Evolutionary conservation across 805 yeast species (phyloP).

Genomic region (Pichia cabralensis): DNA sequence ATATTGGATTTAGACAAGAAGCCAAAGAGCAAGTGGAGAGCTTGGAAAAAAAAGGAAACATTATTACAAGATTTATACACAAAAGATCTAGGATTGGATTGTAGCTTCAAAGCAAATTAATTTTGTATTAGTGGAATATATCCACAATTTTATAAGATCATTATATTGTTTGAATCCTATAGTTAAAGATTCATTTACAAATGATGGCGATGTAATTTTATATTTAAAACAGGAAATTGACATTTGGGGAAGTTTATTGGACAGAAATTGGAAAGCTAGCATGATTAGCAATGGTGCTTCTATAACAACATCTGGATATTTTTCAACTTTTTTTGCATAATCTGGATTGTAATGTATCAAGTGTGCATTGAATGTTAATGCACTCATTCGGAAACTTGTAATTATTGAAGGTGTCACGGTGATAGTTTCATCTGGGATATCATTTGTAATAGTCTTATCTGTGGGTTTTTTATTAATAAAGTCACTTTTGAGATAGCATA

Average conservation of each 20-base stretch:
- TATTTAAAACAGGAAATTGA: constrained; percentile 31
- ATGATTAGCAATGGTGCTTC: constrained; percentile 79
- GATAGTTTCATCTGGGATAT: constrained; percentile 18
- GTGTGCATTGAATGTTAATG: constrained; percentile 76
- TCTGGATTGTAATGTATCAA: constrained; percentile 61
- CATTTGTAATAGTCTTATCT: not conserved
- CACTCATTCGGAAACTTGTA: constrained; percentile 54
- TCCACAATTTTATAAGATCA: too few relatives aligned
- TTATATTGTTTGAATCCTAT: constrained; percentile 18
- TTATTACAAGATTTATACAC: constrained; percentile 8
- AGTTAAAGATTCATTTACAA: constrained; percentile 30
- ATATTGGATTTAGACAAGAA: constrained; percentile 44
- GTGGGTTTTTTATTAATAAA: constrained; percentile 6
- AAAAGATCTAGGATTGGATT: constrained; percentile 3
- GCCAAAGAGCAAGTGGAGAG: constrained; percentile 30
- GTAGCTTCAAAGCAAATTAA: constrained; percentile 15
- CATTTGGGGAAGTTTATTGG: constrained; percentile 1
- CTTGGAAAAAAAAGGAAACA: constrained; percentile 30
- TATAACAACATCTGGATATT: constrained; percentile 49
- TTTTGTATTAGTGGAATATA: too few relatives aligned
- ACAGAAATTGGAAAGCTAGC: constrained; percentile 41
- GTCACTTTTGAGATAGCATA: constrained; percentile 48
- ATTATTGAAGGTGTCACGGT: constrained; percentile 30
- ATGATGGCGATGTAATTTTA: constrained; percentile 40
- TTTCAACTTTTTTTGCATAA: constrained; percentile 47